Percentiles rank a stretch among this genome's conserved stretches.
phyloP scores from a whole-genome alignment of 2,329 filamentous ascomycete genomes.

The Sordariomycetes sp. region DNA sequence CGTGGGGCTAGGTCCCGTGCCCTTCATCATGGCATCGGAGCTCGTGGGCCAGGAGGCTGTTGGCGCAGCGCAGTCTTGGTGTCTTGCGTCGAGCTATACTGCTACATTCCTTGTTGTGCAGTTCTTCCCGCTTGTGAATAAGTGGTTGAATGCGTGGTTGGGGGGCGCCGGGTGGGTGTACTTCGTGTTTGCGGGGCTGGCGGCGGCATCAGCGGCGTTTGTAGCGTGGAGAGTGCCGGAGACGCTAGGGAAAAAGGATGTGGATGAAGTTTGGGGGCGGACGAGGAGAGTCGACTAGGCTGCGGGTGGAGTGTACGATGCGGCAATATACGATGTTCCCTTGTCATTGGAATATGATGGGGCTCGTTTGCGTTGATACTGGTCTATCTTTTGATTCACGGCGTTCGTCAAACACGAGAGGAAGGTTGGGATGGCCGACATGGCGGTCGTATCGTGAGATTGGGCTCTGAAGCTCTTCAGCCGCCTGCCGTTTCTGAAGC shows the following conservation, averaged over 20 bases:
- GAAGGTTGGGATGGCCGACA: no score
- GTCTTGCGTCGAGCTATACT: conserved; percentile 74
- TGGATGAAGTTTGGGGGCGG: conserved; percentile 85
- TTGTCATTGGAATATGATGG: no score
- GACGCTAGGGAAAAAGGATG: conserved; percentile 71
- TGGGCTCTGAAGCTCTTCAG: no score
- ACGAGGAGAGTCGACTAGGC: conserved; percentile 36
- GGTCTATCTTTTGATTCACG: no score
- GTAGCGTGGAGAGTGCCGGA: conserved; percentile 68
- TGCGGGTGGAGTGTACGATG: not conserved
- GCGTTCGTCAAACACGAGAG: no score
- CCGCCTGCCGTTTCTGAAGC: no score
- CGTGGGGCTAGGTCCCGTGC: conserved; percentile 81
- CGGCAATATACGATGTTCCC: no score
- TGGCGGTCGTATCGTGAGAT: no score
- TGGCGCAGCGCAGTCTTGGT: conserved; percentile 82
- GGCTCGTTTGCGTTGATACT: no score
- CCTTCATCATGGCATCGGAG: conserved; percentile 87
- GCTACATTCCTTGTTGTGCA: conserved; percentile 88
- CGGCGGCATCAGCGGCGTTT: conserved; percentile 55
- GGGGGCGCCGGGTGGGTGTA: conserved; percentile 69
- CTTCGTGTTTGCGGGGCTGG: conserved; percentile 76
- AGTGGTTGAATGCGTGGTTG: conserved; percentile 46
- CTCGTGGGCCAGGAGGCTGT: conserved; percentile 84
- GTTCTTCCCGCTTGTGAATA: conserved; percentile 84